A percentile compares a stretch with the other conserved stretches of the same genome.
Conservation (phyloP, 2,329 filamentous ascomycete species). For the Pestalotiopsis sp. region DNA sequence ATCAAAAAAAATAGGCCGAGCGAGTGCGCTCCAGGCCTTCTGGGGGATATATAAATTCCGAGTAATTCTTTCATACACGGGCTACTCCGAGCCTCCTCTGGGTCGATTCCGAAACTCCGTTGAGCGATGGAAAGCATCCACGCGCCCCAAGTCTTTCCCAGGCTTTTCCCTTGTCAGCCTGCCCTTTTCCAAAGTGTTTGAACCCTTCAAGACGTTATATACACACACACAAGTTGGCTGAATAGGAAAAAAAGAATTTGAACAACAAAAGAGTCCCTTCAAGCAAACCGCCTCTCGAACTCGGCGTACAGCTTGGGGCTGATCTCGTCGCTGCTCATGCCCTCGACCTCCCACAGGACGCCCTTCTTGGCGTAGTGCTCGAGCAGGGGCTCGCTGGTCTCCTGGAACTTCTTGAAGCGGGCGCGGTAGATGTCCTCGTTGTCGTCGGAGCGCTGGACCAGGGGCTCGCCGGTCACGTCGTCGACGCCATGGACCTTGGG, state of each 20-base stretch:
- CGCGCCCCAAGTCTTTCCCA: conserved; percentile 3
- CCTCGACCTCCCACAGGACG: conserved; percentile 83
- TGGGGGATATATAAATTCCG: background rate
- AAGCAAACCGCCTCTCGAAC: conserved; percentile 75
- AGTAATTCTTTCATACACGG: background rate
- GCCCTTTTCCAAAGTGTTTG: background rate
- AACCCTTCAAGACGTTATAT: conserved; percentile 4
- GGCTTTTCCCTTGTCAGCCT: background rate
- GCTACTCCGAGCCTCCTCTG: background rate
- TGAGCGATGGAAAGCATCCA: conserved; percentile 12
- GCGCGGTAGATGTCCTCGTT: conserved; percentile 82
- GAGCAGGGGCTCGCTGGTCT: conserved; percentile 81
- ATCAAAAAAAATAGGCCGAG: background rate
- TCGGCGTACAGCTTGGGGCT: conserved; percentile 84
- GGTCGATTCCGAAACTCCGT: conserved; percentile 6
- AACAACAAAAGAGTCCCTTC: background rate
- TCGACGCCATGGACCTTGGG: conserved; percentile 81
- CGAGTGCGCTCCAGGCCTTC: background rate
- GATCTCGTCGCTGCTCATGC: conserved; percentile 93
- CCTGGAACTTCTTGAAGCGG: conserved; percentile 80
- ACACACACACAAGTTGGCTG: background rate
- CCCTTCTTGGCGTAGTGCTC: conserved; percentile 87
- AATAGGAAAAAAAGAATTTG: background rate
- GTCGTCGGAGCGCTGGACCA: conserved; percentile 85
- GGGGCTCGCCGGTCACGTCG: conserved; percentile 85